Evolutionary conservation across 2,329 filamentous ascomycete species (phyloP), one percentile per base, ranked within the genome.

Genomic region (Fonsecaea nubica): DNA sequence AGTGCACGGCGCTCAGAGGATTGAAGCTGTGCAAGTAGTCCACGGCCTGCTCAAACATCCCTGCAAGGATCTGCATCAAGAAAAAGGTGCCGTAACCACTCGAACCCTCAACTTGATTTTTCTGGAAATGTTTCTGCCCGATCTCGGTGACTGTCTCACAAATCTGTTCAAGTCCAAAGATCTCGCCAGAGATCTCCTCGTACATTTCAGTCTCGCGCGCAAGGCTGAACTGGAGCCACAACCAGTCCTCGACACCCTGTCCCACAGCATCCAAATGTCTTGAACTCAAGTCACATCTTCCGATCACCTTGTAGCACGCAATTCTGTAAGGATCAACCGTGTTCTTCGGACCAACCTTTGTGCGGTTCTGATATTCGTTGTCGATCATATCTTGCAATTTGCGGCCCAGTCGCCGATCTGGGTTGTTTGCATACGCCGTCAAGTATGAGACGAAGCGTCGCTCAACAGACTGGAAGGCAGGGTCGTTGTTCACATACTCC

Each of bases 261-360:
- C 81, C 85, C 67, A 89, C 82, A 4, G 81, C 79, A 53, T 88
- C 86, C 40, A 90, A 77, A 66, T 80, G 86, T 62, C 86, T 82
- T 52, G 83, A 82, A 56, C 78, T 81, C 65, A 89, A 80, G 69
- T 90, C 87, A 74, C 87, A 89, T 58, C 87, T 92, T 54, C 96
- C 95, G 73, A 99, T 90, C 68, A 99, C 89, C 84, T 99, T 98
- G 85, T 98, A 98, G 78, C 95, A 97, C 56, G 94, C 93, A 88
- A 97, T 93, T 62, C 93, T 89, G 81, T 96, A 99, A 32, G 95
- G 95, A 77, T 99, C 95, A 70, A 96, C 89, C 1, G 92, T 91
- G 75, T 93, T 90, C 65, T 95, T 92, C 0, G 92, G 91, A 0
- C 92, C 92, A 74, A 96, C 92, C 70, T 92, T 90, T 32, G 89